Percentiles rank a stretch among this genome's conserved stretches.
These are phyloP conservation scores for Bipolaris oryzae DNA, from an alignment of 2,329 filamentous ascomycete species.

Conservation along the genomic window DNA sequence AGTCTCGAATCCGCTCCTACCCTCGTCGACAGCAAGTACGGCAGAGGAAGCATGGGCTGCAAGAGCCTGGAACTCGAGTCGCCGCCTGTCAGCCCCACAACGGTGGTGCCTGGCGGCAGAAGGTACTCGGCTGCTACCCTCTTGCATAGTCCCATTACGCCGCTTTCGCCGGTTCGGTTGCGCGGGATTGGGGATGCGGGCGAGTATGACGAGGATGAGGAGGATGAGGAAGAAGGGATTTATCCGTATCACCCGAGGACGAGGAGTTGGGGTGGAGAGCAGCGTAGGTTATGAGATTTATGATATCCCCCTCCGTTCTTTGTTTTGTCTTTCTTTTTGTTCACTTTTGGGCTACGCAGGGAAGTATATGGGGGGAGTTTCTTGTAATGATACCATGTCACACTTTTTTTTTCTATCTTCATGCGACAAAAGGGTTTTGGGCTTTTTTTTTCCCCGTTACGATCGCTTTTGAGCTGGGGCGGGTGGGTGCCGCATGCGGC, in stretches of 20 bases:
- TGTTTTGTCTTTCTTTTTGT: not conserved
- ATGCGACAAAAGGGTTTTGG: too few species aligned
- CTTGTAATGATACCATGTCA: too few species aligned
- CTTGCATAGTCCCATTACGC: constrained; percentile 35
- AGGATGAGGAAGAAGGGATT: constrained; percentile 17
- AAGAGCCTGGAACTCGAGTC: constrained; percentile 29
- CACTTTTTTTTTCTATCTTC: too few species aligned
- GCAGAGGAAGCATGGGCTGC: constrained; percentile 23
- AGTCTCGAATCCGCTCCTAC: constrained; percentile 43
- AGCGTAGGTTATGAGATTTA: constrained; percentile 13
- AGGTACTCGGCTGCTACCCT: constrained; percentile 34
- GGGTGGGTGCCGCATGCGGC: too few species aligned
- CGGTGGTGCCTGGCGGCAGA: constrained; percentile 6
- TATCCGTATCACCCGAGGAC: constrained; percentile 24
- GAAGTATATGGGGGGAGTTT: too few species aligned
- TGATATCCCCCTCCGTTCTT: not conserved
- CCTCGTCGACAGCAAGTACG: constrained; percentile 36
- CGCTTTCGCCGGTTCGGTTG: constrained; percentile 36
- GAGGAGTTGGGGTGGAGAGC: too few species aligned
- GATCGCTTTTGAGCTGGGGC: too few species aligned
- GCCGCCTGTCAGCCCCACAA: constrained; percentile 29
- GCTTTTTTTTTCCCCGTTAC: too few species aligned
- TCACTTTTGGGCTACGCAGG: not conserved
- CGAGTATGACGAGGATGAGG: not conserved
- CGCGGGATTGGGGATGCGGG: constrained; percentile 29